These are phyloP conservation scores for Eucalyptus cloeziana DNA, from an alignment of 345 rosid genomes.

Conservation along the genomic window DNA sequence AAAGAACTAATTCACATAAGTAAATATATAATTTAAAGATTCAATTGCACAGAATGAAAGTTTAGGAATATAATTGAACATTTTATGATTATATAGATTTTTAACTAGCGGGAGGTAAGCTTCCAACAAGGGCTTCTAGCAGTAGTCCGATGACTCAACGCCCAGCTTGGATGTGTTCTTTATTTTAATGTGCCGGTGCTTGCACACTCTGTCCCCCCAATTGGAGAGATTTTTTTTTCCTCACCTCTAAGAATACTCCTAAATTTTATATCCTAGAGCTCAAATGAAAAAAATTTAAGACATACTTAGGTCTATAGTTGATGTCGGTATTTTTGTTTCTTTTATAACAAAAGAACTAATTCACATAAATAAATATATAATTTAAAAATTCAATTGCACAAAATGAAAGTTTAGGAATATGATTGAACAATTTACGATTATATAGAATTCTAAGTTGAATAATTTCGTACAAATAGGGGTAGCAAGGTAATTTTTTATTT, in stretches of 20 bases:
- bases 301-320: no score
- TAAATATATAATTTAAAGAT: not conserved
- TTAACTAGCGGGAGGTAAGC: not conserved
- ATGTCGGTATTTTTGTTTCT: no score
- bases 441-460: not conserved
- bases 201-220: no score
- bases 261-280: no score
- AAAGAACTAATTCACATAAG: not conserved
- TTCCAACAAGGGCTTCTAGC: no score
- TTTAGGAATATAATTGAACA: not conserved
- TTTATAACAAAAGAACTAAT: not conserved
- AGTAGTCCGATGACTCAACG: fast-evolving
- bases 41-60: not conserved
- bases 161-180: fast-evolving
- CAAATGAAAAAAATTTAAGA: no score
- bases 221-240: no score
- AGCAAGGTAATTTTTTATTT: not conserved
- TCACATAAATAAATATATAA: not conserved
- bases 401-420: not conserved
- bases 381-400: not conserved
- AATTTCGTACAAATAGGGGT: not conserved
- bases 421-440: not conserved
- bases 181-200: not conserved
- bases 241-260: no score
- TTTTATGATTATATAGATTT: not conserved